phyloP scores from a whole-genome alignment of 495 filamentous ascomycete genomes.

The Daldinia concentrica region DNA sequence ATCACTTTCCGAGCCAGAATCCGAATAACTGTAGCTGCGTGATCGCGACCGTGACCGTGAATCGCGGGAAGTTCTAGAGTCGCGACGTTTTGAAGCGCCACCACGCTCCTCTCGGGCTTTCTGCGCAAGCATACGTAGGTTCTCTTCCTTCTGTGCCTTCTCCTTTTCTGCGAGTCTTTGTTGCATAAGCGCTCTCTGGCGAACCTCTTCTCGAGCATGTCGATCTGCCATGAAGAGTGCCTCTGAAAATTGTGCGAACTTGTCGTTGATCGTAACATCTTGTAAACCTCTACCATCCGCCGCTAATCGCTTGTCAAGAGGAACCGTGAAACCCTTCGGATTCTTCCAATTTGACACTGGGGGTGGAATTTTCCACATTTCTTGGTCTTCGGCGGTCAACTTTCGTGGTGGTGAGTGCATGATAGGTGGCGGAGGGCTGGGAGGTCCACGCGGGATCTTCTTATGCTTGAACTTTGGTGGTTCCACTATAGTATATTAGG shows the following conservation, averaged over 20 bases:
- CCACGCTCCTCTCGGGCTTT: constrained; percentile 86
- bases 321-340: constrained; percentile 96
- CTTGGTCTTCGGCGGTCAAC: constrained; percentile 95
- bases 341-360: constrained; percentile 99
- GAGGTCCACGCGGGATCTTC: constrained; percentile 95
- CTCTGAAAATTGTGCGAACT: constrained; percentile 96
- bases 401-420: constrained; percentile 97
- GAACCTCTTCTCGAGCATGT: constrained; percentile 94
- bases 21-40: constrained; percentile 64
- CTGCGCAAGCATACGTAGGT: constrained; percentile 87
- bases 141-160: constrained; percentile 90
- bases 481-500: constrained; percentile 66
- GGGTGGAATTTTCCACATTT: constrained; percentile 94
- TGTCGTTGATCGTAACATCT: constrained; percentile 98
- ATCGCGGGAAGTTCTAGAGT: constrained; percentile 54
- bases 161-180: constrained; percentile 97
- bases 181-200: constrained; percentile 92
- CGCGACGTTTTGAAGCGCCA: constrained; percentile 61
- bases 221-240: constrained; percentile 92
- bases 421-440: constrained; percentile 89
- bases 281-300: constrained; percentile 92
- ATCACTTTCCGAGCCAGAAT: constrained; percentile 69
- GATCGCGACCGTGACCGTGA: constrained; percentile 63
- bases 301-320: constrained; percentile 95
- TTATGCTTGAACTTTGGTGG: constrained; percentile 99